A percentile compares a stretch with the other conserved stretches of the same genome.
Evolutionary conservation across 495 filamentous ascomycete species (phyloP).

Genomic region (Astrocystis sublimbata): DNA sequence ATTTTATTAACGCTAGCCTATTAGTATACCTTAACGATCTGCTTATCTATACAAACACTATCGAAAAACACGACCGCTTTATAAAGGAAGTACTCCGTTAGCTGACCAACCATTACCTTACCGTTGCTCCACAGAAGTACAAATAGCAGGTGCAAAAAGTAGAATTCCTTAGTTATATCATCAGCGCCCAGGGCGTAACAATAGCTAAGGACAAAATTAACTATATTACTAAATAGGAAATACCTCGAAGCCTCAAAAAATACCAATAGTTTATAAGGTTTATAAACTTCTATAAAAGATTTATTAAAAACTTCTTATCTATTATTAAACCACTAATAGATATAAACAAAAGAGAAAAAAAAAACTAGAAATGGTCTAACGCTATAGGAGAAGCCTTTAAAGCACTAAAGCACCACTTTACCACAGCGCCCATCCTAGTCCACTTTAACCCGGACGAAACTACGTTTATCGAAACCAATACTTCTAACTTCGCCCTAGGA

Average conservation of each 20-base stretch:
- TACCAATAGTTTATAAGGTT: too few relatives aligned
- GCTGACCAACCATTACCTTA: neutral
- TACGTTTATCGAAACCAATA: neutral
- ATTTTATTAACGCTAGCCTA: neutral
- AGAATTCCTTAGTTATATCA: neutral
- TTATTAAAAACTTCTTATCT: too few relatives aligned
- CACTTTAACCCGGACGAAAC: neutral
- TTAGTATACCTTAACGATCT: neutral
- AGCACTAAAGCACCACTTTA: neutral
- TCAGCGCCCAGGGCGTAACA: neutral
- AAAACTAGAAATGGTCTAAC: neutral
- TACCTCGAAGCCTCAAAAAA: too few relatives aligned
- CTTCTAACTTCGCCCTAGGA: too few relatives aligned
- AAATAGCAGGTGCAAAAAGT: neutral
- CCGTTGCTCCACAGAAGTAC: neutral
- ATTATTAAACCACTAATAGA: too few relatives aligned
- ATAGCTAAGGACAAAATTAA: neutral
- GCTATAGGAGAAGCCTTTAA: neutral
- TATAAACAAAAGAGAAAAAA: neutral
- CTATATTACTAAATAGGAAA: too few relatives aligned
- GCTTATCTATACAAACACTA: neutral
- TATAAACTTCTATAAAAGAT: too few relatives aligned
- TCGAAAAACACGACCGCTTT: neutral
- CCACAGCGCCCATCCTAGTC: neutral
- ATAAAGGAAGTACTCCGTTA: neutral